Conservation (phyloP, 257 asterid species). For the Forsythia suspensa region DNA sequence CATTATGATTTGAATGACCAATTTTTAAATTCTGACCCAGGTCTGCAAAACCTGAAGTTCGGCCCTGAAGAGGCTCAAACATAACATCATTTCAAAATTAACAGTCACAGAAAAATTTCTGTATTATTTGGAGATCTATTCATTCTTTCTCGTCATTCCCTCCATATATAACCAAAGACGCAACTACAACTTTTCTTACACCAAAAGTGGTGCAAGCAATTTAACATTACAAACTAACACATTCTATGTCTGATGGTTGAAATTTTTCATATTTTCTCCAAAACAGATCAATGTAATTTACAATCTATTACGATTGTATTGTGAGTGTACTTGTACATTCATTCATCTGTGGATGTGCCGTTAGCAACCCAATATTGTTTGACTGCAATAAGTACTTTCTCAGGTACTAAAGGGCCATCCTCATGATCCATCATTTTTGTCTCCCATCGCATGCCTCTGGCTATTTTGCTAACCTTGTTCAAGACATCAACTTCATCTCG, state of each 20-base stretch:
- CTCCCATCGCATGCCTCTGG: conserved; percentile 83
- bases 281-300: conserved; percentile 1
- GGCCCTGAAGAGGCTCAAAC: no score
- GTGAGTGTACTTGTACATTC: conserved; percentile 7
- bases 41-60: no score
- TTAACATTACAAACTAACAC: not conserved
- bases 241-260: not conserved
- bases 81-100: not conserved
- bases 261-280: not conserved
- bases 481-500: conserved; percentile 77
- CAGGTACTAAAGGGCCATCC: conserved; percentile 89
- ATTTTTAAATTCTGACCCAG: no score
- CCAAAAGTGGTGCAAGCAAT: conserved; percentile 1
- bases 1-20: no score
- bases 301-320: not conserved
- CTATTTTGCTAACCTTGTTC: conserved; percentile 72
- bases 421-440: conserved; percentile 76
- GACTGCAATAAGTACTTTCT: conserved; percentile 70
- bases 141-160: not conserved
- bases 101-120: not conserved
- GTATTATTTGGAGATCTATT: not conserved
- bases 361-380: conserved; percentile 70
- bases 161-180: conserved; percentile 11
- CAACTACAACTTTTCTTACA: conserved; percentile 27
- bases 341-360: conserved; percentile 42